Percentiles rank a stretch among this genome's conserved stretches.
These are phyloP conservation scores for Auricularia auricula-judae DNA, from an alignment of 768 basidiomycete genomes.

Conservation along the genomic window DNA sequence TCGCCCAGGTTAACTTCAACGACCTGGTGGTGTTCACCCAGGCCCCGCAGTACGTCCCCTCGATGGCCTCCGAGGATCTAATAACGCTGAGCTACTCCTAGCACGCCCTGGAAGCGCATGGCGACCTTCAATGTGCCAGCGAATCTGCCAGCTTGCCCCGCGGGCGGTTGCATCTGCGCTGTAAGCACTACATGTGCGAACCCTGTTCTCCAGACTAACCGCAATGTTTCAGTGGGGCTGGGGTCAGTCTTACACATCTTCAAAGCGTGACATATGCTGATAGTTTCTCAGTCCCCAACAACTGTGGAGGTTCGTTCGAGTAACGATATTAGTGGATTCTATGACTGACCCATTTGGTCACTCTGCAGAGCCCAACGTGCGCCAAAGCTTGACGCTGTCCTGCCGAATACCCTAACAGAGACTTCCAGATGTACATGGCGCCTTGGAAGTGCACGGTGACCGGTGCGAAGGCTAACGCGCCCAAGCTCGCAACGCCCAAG, in stretches of 20 bases:
- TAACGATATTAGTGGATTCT: too few species aligned
- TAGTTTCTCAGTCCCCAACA: background rate
- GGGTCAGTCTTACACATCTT: background rate
- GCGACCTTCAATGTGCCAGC: background rate
- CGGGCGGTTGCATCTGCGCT: background rate
- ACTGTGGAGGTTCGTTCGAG: background rate
- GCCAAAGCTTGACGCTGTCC: too few species aligned
- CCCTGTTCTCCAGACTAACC: background rate
- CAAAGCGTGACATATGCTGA: background rate
- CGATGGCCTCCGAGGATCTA: too few species aligned
- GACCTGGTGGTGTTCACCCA: background rate
- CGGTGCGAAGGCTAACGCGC: background rate
- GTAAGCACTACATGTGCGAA: background rate
- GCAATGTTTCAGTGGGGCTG: background rate
- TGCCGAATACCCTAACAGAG: too few species aligned
- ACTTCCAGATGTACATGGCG: background rate
- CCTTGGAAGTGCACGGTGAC: background rate
- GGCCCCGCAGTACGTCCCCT: background rate
- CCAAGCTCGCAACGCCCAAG: background rate
- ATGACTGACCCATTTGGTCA: too few species aligned
- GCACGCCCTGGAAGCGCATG: background rate
- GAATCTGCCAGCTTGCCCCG: background rate
- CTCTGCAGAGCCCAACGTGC: too few species aligned
- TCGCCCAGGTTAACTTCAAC: background rate
- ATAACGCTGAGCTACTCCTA: background rate